phyloP scores from a whole-genome alignment of 768 basidiomycete genomes.

The Crepidotus variabilis region DNA sequence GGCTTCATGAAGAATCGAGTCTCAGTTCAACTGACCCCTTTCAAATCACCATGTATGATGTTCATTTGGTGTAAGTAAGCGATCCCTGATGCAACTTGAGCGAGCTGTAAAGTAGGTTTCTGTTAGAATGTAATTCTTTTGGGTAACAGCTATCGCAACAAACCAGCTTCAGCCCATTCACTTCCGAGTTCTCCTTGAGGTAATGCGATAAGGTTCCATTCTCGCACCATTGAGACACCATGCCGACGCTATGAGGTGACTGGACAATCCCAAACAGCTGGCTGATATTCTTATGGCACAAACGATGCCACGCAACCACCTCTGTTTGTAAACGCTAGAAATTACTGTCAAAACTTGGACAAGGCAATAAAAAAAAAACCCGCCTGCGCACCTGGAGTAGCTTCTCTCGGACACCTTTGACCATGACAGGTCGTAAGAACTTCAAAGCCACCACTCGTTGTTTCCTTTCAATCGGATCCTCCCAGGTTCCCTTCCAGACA shows the following conservation, averaged over 20 bases:
- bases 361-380: not conserved
- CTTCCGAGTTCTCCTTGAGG: constrained; percentile 36
- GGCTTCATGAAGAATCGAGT: not conserved
- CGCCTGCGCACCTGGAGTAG: constrained; percentile 37
- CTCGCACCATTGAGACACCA: constrained; percentile 64
- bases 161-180: constrained; percentile 46
- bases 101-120: constrained; percentile 31
- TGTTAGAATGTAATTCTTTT: not conserved
- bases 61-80: constrained; percentile 53
- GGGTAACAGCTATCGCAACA: constrained; percentile 12
- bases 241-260: constrained; percentile 46
- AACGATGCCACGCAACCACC: constrained; percentile 52
- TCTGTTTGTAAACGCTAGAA: constrained; percentile 52
- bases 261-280: constrained; percentile 54
- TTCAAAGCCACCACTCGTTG: constrained; percentile 54
- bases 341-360: not conserved
- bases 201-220: constrained; percentile 55
- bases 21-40: constrained; percentile 41
- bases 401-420: constrained; percentile 47
- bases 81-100: constrained; percentile 54
- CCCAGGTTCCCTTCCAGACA: constrained; percentile 59
- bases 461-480: constrained; percentile 38
- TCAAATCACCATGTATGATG: constrained; percentile 60
- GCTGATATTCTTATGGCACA: constrained; percentile 53
- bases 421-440: constrained; percentile 49